Base-by-base conservation (phyloP, 2,329 filamentous ascomycete genomes). In the Pseudopithomyces maydicus region DNA sequence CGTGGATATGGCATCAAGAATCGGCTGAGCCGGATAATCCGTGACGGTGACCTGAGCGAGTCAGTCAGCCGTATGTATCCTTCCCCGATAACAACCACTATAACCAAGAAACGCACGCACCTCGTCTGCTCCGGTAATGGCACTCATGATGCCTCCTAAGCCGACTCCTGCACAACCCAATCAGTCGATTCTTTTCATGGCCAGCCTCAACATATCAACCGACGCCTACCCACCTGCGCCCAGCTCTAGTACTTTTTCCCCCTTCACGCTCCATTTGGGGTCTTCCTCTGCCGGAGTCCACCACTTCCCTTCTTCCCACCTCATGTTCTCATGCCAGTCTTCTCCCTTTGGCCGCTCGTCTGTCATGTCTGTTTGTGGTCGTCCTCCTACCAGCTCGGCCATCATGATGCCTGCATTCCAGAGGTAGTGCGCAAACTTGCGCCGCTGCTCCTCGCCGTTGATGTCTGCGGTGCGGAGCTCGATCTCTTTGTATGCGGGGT, bases 361-460 rank as follows among this genome's bases (percentile, higher is more conserved):
- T 39, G 62, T 56, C 5, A 60, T 57, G 15, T 20, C 58, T 6
- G 44, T 5, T 36, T 19, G 17, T 15, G 38, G 19, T 33, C 57
- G 57, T 36, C 75, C 76, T 5, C 73, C 76, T 29, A 81, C 68
- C 41, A 80, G 56, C 64, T 81, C 79, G 4, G 72, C 79, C 73
- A 80, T 72, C 61, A 80, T 67, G 26, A 82, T 67, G 0, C 79
- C 78, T 6, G 88, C 81, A 74, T 92, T 92, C 89, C 89, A 92
- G 23, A 91, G 75, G 72, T 88, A 90, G 70, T 92, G 89, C 59
- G 86, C 86, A 70, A 90, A 91, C 43, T 91, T 81, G 19, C 75
- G 73, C 48, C 87, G 77, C 64, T 86, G 83, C 29, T 80, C 75
- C 53, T 87, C 84, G 32, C 73, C 78, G 32, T 77, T 70, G 77